These are phyloP conservation scores for Asterella californica DNA, from an alignment of 225 moss, liverwort and hornwort genomes.

Conservation along the genomic window DNA sequence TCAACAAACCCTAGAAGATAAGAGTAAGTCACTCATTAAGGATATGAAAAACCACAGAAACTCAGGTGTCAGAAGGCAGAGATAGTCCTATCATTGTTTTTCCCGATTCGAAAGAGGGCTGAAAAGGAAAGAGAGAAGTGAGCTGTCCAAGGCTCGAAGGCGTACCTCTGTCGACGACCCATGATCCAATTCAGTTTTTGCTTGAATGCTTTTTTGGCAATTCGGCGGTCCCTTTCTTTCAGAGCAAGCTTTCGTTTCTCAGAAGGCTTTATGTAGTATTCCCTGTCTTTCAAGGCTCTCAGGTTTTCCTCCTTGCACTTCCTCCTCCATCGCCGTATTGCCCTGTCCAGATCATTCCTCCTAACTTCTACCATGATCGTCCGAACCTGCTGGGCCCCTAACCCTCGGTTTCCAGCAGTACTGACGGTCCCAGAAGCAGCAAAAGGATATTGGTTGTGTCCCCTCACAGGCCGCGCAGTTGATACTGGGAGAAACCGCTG, in stretches of 20 bases:
- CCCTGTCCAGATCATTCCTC: constrained; percentile 75
- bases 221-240: constrained; percentile 82
- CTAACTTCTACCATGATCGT: constrained; percentile 79
- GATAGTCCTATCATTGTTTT: not conserved
- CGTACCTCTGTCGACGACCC: constrained; percentile 64
- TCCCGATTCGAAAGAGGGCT: not conserved
- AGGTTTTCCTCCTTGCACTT: constrained; percentile 81
- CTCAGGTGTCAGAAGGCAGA: not conserved
- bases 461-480: not conserved
- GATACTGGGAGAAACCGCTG: not conserved
- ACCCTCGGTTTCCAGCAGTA: not conserved
- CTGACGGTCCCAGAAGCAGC: not conserved
- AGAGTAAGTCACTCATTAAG: not conserved
- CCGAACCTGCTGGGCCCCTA: constrained; percentile 54
- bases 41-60: not conserved
- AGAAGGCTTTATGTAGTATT: constrained; percentile 70
- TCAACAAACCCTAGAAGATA: not conserved
- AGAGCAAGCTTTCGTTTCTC: constrained; percentile 70
- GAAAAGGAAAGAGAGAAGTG: not conserved
- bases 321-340: constrained; percentile 87
- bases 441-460: constrained; percentile 10
- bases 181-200: constrained; percentile 85
- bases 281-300: constrained; percentile 60
- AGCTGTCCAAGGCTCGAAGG: not conserved
- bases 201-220: constrained; percentile 61